A percentile compares a stretch with the other conserved stretches of the same genome.
Conservation (phyloP, 2,329 filamentous ascomycete genomes). For the Fusarium sp. region DNA sequence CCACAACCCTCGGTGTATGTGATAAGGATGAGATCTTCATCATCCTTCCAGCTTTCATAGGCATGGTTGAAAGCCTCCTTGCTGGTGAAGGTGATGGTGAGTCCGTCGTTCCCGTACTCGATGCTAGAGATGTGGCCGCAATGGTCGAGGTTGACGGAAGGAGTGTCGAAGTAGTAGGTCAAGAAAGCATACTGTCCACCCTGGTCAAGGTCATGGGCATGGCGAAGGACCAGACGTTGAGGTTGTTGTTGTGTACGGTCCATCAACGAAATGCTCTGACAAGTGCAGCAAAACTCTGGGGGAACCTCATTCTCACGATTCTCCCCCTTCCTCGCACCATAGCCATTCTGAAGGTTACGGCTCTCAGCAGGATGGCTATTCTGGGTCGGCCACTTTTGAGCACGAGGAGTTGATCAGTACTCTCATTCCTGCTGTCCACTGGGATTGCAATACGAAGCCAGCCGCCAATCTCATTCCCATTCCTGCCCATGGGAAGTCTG, state of each 20-base stretch:
- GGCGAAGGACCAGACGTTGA: not conserved
- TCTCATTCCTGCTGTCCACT: conserved; percentile 31
- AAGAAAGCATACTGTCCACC: conserved; percentile 32
- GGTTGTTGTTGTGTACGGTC: not conserved
- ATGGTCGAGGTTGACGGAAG: conserved; percentile 46
- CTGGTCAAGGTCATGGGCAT: not conserved
- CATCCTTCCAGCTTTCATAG: conserved; percentile 30
- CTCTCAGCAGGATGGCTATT: not conserved
- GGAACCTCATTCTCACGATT: not conserved
- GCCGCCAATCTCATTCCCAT: conserved; percentile 40
- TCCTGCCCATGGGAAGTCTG: conserved; percentile 27
- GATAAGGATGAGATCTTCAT: conserved; percentile 41
- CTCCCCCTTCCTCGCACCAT: not conserved
- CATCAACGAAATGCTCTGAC: not conserved
- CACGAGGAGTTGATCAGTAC: not conserved
- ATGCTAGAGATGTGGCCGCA: conserved; percentile 30
- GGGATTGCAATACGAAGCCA: conserved; percentile 38
- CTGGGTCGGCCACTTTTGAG: not conserved
- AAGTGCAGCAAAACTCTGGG: not conserved
- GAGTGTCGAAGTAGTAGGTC: conserved; percentile 41
- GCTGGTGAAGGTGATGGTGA: conserved; percentile 31
- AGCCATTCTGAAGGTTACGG: not conserved
- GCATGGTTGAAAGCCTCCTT: conserved; percentile 39
- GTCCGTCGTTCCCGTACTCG: conserved; percentile 9
- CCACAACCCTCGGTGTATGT: conserved; percentile 41